Evolutionary conservation across 805 yeast genomes (phyloP).

Genomic region (Wickerhamomyces alni): DNA sequence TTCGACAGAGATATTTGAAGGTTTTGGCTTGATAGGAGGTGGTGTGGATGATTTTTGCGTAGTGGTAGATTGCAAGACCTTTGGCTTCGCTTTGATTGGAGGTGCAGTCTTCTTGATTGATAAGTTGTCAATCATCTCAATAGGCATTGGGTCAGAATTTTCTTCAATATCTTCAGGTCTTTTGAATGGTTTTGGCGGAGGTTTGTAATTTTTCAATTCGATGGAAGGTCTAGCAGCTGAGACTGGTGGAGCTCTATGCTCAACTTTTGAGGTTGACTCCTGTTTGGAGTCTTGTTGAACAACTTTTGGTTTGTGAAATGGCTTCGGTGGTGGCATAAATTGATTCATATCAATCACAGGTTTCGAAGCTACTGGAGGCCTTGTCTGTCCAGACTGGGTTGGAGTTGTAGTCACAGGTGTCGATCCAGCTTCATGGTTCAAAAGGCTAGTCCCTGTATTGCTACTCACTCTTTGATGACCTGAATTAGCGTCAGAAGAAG

Average conservation of each 20-base stretch:
- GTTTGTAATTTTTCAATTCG: background rate
- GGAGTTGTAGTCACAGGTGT: no score
- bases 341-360: constrained; percentile 1
- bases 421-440: no score
- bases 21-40: constrained; percentile 26
- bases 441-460: no score
- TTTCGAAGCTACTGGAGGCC: background rate
- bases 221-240: no score
- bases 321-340: constrained; percentile 21
- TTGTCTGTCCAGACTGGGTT: no score
- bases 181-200: background rate
- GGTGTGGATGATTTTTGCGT: constrained; percentile 9
- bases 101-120: constrained; percentile 1
- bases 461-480: no score
- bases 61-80: constrained; percentile 2
- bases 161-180: background rate
- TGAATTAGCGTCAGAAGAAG: background rate
- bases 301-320: constrained; percentile 7
- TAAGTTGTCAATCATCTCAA: no score
- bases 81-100: constrained; percentile 11
- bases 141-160: no score
- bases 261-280: no score
- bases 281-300: no score
- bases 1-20: constrained; percentile 8
- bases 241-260: no score